Evolutionary conservation across 805 yeast species (phyloP).

Genomic region (Yarrowia phangngaensis): DNA sequence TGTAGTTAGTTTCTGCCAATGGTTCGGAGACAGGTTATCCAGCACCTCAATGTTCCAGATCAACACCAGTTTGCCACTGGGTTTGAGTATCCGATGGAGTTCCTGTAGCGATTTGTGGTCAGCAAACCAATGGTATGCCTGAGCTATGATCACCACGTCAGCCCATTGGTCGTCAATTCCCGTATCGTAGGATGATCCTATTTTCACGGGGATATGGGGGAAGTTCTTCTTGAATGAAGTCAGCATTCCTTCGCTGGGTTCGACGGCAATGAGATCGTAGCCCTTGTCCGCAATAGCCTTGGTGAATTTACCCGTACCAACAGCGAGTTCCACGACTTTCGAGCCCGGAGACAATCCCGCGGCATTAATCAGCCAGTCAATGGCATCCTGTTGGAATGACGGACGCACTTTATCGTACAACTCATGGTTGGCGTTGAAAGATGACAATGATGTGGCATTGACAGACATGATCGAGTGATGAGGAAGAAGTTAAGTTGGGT

Average conservation of each 20-base stretch:
- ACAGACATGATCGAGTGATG: conserved; percentile 30
- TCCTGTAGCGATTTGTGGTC: conserved; percentile 49
- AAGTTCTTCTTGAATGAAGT: conserved; percentile 46
- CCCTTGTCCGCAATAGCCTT: conserved; percentile 43
- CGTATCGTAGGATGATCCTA: conserved; percentile 48
- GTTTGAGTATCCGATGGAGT: conserved; percentile 49
- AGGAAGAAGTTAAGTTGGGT: too few relatives aligned
- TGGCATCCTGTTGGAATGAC: conserved; percentile 45
- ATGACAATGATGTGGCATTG: conserved; percentile 44
- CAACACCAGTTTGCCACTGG: conserved; percentile 49
- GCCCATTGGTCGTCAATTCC: conserved; percentile 46
- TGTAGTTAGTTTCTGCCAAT: conserved; percentile 44
- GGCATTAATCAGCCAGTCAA: conserved; percentile 44
- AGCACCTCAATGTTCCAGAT: conserved; percentile 56
- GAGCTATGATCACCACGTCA: conserved; percentile 54
- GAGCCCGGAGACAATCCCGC: conserved; percentile 40
- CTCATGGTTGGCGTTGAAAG: conserved; percentile 52
- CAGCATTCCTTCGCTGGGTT: conserved; percentile 58
- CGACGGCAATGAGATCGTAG: conserved; percentile 48
- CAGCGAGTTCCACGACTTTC: conserved; percentile 50
- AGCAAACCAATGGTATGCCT: conserved; percentile 68
- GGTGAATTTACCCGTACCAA: conserved; percentile 66
- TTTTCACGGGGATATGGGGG: conserved; percentile 43
- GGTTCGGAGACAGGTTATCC: conserved; percentile 33
- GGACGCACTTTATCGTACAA: conserved; percentile 54